Base-by-base conservation (phyloP, 2,329 filamentous ascomycete species). In the Fusarium pininemorale region DNA sequence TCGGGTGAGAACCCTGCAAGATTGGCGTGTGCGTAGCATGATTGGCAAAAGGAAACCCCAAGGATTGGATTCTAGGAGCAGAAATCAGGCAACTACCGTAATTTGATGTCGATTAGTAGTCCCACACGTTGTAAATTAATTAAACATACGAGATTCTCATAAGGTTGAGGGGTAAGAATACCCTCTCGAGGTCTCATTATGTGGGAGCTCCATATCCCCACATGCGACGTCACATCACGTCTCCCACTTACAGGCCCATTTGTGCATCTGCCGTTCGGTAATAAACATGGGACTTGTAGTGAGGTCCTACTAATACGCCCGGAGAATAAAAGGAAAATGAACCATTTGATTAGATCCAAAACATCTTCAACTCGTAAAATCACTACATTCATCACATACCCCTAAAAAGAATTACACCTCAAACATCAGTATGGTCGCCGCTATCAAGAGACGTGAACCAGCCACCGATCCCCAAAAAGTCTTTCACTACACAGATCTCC, bases 401-500 rank as follows among this genome's bases (percentile, higher is more conserved):
- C 28, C 15, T 5, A 32, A 18, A 4, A n/a, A 2, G 5, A 2
- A 51, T 4, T 14, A 14, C 22, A 0, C 16, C 13, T 11, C 22
- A 24, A 6, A 14, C 15, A 2, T 14, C 48, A 51, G 8, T 0
- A 57, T 57, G 54, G 54, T 57, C 7, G 18, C 54, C n/a, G 18
- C 42, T 22, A 41, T 61, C 6, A 53, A 61, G 10, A 38, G 32
- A 24, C 69, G 69, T 6, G 30, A 37, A 1, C 51, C 66, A 5
- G 57, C 45, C 28, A 62, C 51, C 3, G 67, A 72, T 32, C 67
- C 69, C 16, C 39, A 72, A 20, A 47, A 57, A 22, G 62, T 70
- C 57, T 72, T 72, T 20, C 69, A 72, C 51, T 72, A 72, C 39
- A 70, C 69, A 11, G 67, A 72, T 13, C 67, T 72, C 18, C 62